These are phyloP conservation scores for Ustanciosporium gigantosporum DNA, from an alignment of 1,284 basidiomycete species.

Conservation along the genomic window DNA sequence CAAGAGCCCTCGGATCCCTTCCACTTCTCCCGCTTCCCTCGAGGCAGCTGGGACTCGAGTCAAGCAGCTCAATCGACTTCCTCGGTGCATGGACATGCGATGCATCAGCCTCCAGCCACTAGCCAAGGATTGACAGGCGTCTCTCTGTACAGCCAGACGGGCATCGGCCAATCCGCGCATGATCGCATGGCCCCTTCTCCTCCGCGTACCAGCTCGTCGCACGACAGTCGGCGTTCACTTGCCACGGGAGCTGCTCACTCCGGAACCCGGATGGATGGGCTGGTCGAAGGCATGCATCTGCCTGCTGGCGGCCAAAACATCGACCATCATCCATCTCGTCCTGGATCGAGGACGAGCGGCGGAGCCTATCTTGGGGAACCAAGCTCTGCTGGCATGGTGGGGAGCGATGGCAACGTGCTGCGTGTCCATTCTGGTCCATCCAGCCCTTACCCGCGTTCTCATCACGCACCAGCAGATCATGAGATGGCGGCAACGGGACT, in stretches of 20 bases:
- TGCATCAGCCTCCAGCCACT: constrained; percentile 26
- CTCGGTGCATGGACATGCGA: constrained; percentile 12
- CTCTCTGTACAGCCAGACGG: constrained; percentile 20
- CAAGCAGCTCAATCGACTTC: constrained; percentile 12
- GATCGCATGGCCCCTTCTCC: constrained; percentile 18
- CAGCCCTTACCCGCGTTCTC: constrained; percentile 21
- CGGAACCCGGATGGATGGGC: constrained; percentile 11
- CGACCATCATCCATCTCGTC: too few relatives aligned
- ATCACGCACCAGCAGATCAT: background rate
- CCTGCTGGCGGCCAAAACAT: constrained; percentile 5
- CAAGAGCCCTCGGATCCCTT: constrained; percentile 19
- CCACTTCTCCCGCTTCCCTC: constrained; percentile 19
- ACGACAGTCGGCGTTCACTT: constrained; percentile 29
- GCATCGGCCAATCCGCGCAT: constrained; percentile 8
- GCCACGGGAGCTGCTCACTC: background rate
- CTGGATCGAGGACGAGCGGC: too few relatives aligned
- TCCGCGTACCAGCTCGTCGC: constrained; percentile 28
- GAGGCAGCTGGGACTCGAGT: constrained; percentile 39
- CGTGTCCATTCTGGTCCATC: constrained; percentile 10
- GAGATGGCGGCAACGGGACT: background rate
- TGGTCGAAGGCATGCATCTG: constrained; percentile 10
- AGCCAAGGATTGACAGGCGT: constrained; percentile 28
- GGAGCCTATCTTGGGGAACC: background rate
- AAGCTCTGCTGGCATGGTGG: background rate
- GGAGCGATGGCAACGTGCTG: background rate